phyloP scores from a whole-genome alignment of 805 yeast genomes.

The Metschnikowia santaceciliae region DNA sequence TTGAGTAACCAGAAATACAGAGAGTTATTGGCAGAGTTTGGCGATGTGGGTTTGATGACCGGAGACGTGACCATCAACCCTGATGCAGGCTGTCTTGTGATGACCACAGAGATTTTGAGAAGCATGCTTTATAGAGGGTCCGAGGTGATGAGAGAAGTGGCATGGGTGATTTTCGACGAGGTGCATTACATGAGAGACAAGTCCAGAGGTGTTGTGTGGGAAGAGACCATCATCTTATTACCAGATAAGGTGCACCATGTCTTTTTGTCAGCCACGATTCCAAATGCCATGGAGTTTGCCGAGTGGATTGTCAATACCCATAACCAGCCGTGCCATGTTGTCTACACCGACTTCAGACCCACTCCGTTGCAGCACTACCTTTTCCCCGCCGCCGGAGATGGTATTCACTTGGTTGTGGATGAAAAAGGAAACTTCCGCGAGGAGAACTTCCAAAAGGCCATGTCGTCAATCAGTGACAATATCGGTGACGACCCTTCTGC shows the following conservation, averaged over 20 bases:
- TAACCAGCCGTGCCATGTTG: conserved; percentile 96
- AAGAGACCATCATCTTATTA: conserved; percentile 89
- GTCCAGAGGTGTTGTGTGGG: conserved; percentile 99
- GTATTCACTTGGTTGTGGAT: conserved; percentile 95
- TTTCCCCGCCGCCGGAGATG: conserved; percentile 98
- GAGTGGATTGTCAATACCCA: conserved; percentile 98
- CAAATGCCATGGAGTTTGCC: conserved; percentile 97
- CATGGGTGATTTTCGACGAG: conserved; percentile 97
- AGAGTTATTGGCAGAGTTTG: conserved; percentile 87
- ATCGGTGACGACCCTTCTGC: conserved; percentile 81
- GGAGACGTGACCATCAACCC: conserved; percentile 99
- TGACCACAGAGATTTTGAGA: conserved; percentile 98
- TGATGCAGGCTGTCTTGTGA: conserved; percentile 95
- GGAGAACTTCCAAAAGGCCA: conserved; percentile 96
- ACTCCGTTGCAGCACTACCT: conserved; percentile 96
- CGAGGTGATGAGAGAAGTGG: conserved; percentile 97
- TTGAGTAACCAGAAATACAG: conserved; percentile 91
- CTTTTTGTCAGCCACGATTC: conserved; percentile 92
- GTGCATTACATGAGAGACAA: conserved; percentile 98
- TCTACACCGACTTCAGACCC: conserved; percentile 97
- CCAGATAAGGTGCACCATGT: conserved; percentile 97
- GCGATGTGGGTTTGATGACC: conserved; percentile 97
- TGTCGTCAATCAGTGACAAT: conserved; percentile 84
- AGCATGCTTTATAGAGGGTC: conserved; percentile 97
- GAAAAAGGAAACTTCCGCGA: conserved; percentile 95